Evolutionary conservation across 2,329 filamentous ascomycete species (phyloP), one percentile per base, ranked within the genome.

Genomic region (Hysterium pulicare): DNA sequence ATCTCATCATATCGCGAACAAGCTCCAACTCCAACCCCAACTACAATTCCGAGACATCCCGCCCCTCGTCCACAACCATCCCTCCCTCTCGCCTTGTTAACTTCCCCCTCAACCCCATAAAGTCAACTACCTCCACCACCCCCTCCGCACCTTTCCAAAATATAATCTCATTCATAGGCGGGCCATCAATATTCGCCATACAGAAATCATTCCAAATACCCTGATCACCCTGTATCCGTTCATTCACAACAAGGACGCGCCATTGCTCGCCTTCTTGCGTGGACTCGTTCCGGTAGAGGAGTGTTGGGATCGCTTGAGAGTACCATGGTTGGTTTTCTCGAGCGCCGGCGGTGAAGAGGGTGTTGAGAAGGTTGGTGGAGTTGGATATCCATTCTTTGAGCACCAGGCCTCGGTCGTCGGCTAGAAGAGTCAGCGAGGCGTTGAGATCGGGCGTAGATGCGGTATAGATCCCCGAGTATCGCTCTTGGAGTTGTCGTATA

Each of bases 151-250:
- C 47, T 19, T 55, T 48, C 66, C 67, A 69, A 38, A 71, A 68
- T 0, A 66, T 55, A 4, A 62, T 19, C 39, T 67, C 64, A 20
- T 66, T 67, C 9, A 68, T 26, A 0, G 51, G 50, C 2, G 52
- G 30, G 2, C 43, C 45, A 16, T 68, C 64, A 4, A 66, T 47
- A 43, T 69, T 51, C 1, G 53, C 55, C 2, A 57, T 30, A 40
- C 68, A 71, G 33, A 66, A 68, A 6, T 70, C 66, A 39, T 68
- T 59, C 59, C 55, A 62, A 4, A 64, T 39, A 15, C 48, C 40
- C 3, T 33, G 40, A 7, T 46, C 40, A 13, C 13, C 32, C 35
- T 41, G 47, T 8, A 41, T 43, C 41, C 60, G 48, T 34, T 41
- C 48, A 9, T 40, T 43, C n/a, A 39, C 38, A 38, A 55, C 24